phyloP scores from a whole-genome alignment of 2,329 filamentous ascomycete species.

The Pezicula rhizophila region DNA sequence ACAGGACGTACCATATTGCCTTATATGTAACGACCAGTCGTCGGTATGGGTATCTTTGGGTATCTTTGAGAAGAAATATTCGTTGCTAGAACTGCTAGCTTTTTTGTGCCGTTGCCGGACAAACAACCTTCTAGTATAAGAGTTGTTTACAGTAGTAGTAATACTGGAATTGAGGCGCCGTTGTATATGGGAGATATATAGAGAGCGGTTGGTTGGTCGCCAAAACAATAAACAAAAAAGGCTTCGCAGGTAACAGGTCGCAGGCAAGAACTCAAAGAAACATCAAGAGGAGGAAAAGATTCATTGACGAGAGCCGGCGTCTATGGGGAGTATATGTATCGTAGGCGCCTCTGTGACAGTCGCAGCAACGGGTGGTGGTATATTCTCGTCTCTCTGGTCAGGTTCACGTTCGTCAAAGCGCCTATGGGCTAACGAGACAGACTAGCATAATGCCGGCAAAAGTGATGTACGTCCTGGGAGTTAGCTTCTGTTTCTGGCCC shows the following conservation, averaged over 20 bases:
- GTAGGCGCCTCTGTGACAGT: constrained; percentile 2
- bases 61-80: constrained; percentile 14
- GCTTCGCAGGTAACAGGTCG: constrained; percentile 6
- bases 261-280: constrained; percentile 17
- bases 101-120: constrained; percentile 25
- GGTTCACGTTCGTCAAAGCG: constrained; percentile 18
- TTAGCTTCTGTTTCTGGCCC: no score
- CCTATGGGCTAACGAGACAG: constrained; percentile 10
- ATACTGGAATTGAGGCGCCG: neutral
- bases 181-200: constrained; percentile 6
- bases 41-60: constrained; percentile 1
- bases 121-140: constrained; percentile 15
- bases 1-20: constrained; percentile 20
- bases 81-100: constrained; percentile 17
- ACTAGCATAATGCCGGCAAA: constrained; percentile 17
- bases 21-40: neutral
- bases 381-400: neutral
- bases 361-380: neutral
- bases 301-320: constrained; percentile 17
- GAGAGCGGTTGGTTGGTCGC: constrained; percentile 16
- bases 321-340: constrained; percentile 27
- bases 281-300: constrained; percentile 17
- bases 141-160: neutral
- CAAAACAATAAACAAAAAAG: constrained; percentile 12
- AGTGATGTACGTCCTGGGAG: neutral